A percentile compares a stretch with the other conserved stretches of the same genome.
Conservation (phyloP, 1,284 basidiomycete species). For the Grifola frondosa region DNA sequence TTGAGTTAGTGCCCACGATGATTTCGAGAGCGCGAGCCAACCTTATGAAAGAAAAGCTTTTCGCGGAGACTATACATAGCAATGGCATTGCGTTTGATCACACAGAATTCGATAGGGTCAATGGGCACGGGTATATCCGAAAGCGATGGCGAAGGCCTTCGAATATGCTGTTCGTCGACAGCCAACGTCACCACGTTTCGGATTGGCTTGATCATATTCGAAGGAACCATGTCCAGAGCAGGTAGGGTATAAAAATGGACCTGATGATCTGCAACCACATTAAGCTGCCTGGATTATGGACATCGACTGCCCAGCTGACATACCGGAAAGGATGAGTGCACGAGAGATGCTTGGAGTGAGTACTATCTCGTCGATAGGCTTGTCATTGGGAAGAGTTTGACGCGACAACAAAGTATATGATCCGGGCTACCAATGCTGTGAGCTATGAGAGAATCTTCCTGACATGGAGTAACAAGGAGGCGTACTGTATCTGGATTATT, state of each 20-base stretch:
- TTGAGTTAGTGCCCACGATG: neutral
- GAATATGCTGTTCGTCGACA: conserved; percentile 77
- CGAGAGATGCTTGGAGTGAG: conserved; percentile 74
- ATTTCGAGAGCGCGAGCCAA: conserved; percentile 19
- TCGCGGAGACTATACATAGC: conserved; percentile 67
- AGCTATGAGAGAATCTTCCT: conserved; percentile 3
- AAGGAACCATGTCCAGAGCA: conserved; percentile 68
- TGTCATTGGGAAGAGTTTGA: conserved; percentile 59
- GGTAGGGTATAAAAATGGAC: conserved; percentile 81
- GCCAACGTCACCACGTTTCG: conserved; percentile 78
- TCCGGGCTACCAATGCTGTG: conserved; percentile 43
- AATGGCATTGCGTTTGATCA: conserved; percentile 72
- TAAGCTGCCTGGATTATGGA: neutral
- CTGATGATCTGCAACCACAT: conserved; percentile 58
- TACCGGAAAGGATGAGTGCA: conserved; percentile 72
- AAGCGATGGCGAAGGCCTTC: conserved; percentile 46
- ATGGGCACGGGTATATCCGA: conserved; percentile 38
- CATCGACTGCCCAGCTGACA: conserved; percentile 12
- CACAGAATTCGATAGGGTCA: conserved; percentile 73
- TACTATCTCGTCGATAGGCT: conserved; percentile 75
- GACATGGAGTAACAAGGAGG: conserved; percentile 1
- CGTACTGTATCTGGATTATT: conserved; percentile 53
- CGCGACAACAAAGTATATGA: conserved; percentile 68
- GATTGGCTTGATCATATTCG: conserved; percentile 64
- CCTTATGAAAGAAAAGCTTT: conserved; percentile 62